Conservation (phyloP, 2,329 filamentous ascomycete species). For the Apiospora phragmitis region DNA sequence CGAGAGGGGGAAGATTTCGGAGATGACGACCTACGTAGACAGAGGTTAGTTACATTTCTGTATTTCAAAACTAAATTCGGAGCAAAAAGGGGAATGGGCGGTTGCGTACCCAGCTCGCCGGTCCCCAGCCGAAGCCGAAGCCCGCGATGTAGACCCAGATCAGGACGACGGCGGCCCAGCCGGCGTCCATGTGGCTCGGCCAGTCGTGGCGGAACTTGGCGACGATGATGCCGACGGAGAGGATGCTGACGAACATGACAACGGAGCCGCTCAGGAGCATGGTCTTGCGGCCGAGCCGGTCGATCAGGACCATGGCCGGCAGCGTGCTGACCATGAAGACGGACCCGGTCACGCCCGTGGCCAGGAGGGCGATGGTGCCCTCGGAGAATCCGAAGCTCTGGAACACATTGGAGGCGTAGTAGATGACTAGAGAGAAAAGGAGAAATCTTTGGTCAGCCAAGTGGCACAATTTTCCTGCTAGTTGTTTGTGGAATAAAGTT, state of each 20-base stretch:
- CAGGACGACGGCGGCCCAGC: conserved; percentile 40
- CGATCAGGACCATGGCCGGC: conserved; percentile 48
- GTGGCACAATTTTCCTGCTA: background rate
- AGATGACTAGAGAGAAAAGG: conserved; percentile 33
- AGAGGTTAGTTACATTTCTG: too few relatives aligned
- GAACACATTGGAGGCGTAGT: conserved; percentile 47
- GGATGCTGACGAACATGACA: conserved; percentile 46
- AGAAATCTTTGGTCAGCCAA: background rate
- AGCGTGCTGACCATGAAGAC: conserved; percentile 40
- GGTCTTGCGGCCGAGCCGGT: conserved; percentile 45
- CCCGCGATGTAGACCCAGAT: conserved; percentile 58
- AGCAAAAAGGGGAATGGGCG: too few relatives aligned
- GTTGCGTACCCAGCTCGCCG: conserved; percentile 41
- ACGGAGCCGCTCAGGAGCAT: conserved; percentile 45
- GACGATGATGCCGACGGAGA: conserved; percentile 56
- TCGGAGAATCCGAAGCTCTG: conserved; percentile 28
- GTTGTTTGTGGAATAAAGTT: background rate
- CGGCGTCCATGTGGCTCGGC: conserved; percentile 48
- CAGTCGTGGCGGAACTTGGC: conserved; percentile 48
- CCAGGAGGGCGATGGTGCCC: conserved; percentile 16
- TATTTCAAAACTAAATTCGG: too few relatives aligned
- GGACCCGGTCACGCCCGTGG: conserved; percentile 16
- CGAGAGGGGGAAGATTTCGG: conserved; percentile 63
- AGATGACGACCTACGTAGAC: conserved; percentile 35
- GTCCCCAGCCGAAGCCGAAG: conserved; percentile 61